Conservation (phyloP, 805 yeast species). For the Candida loeiensis region DNA sequence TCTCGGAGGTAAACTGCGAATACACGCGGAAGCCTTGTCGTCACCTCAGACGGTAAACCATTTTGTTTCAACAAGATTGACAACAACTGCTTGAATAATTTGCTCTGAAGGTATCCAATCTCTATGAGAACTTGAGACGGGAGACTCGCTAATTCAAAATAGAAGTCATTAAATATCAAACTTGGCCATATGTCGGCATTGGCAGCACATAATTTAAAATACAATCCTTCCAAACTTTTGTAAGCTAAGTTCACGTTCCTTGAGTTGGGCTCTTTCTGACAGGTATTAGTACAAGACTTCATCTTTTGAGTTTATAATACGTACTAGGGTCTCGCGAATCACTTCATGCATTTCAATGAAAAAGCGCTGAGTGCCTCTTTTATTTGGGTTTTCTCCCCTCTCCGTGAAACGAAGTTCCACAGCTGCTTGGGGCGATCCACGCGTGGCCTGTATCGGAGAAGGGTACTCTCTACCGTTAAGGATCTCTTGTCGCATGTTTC, state of each 20-base stretch:
- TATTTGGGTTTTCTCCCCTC: too few relatives aligned
- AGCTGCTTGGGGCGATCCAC: too few relatives aligned
- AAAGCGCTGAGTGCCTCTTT: too few relatives aligned
- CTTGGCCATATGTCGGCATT: not conserved
- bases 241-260: not conserved
- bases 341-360: not conserved
- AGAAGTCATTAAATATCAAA: slow-evolving; percentile 3
- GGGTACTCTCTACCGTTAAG: too few relatives aligned
- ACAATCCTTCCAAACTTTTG: not conserved
- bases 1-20: not conserved
- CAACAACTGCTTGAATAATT: slow-evolving; percentile 5
- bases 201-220: slow-evolving; percentile 4
- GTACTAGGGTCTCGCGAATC: not conserved
- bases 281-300: not conserved
- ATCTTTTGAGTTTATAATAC: not conserved
- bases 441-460: too few relatives aligned
- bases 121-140: not conserved
- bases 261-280: not conserved
- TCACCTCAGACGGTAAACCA: not conserved
- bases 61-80: not conserved
- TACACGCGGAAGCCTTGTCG: not conserved
- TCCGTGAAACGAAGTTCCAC: too few relatives aligned
- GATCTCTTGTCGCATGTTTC: not conserved
- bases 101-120: slow-evolving; percentile 3
- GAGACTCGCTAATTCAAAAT: slow-evolving; percentile 2